Conservation (phyloP, 495 filamentous ascomycete species). For the Chaetomium fimeti region DNA sequence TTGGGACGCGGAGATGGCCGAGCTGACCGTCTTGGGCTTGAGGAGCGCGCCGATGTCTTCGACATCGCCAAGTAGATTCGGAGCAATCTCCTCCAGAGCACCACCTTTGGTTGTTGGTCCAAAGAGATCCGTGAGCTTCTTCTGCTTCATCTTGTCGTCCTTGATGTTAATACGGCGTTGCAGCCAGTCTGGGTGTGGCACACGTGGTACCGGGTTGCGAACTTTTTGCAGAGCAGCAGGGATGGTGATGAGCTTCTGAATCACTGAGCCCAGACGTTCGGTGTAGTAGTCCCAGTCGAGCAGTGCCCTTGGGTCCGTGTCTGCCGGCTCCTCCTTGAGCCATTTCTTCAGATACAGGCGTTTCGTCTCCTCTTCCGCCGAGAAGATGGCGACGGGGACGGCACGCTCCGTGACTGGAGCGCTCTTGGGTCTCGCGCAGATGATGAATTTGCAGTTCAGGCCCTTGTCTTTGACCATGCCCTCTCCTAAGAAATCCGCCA, state of each 20-base stretch:
- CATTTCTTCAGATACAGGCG: constrained; percentile 89
- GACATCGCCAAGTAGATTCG: constrained; percentile 60
- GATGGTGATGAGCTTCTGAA: constrained; percentile 98
- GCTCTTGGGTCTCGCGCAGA: constrained; percentile 79
- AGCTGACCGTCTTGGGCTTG: constrained; percentile 67
- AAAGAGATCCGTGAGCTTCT: constrained; percentile 96
- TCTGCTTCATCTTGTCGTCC: constrained; percentile 96
- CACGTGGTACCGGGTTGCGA: constrained; percentile 87
- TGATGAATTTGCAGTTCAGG: constrained; percentile 98
- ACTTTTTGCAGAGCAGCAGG: constrained; percentile 94
- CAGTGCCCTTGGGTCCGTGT: constrained; percentile 84
- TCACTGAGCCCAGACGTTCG: constrained; percentile 90
- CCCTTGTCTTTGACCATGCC: constrained; percentile 99
- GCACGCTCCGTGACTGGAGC: constrained; percentile 94
- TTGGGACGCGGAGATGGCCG: constrained; percentile 51
- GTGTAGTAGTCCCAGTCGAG: constrained; percentile 97
- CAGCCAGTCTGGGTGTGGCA: constrained; percentile 95
- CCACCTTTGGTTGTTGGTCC: constrained; percentile 54
- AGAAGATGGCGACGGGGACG: constrained; percentile 95
- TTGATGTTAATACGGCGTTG: constrained; percentile 89
- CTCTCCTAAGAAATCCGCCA: constrained; percentile 94
- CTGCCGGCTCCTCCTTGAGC: constrained; percentile 87
- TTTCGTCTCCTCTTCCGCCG: constrained; percentile 82
- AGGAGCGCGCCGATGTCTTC: constrained; percentile 79
- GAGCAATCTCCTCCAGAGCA: constrained; percentile 67